Evolutionary conservation across 2,329 filamentous ascomycete species (phyloP).

Genomic region (Calcarisporium arbuscula): DNA sequence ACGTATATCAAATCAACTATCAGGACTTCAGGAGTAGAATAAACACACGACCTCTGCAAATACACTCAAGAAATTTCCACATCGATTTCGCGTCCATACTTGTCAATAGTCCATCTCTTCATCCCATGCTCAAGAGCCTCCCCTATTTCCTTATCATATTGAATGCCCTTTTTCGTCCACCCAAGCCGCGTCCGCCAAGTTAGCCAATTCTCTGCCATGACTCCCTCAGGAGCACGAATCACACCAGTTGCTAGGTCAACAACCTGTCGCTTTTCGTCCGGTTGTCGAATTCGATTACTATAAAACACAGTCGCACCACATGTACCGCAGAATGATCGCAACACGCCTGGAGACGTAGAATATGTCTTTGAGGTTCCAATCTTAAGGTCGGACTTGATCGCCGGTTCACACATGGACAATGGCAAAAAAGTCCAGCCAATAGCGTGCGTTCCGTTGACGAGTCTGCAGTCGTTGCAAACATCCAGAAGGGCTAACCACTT

Average conservation of each 20-base stretch:
- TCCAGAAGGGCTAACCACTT: conserved; percentile 40
- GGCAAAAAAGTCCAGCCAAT: conserved; percentile 38
- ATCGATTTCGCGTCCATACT: conserved; percentile 24
- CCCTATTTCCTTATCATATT: conserved; percentile 29
- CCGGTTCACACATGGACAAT: conserved; percentile 26
- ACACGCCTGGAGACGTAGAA: conserved; percentile 29
- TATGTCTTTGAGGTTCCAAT: conserved; percentile 39
- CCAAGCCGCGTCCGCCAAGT: conserved; percentile 35
- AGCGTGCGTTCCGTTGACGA: conserved; percentile 34
- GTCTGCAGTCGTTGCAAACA: conserved; percentile 37
- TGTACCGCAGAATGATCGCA: conserved; percentile 37
- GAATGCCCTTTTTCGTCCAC: conserved; percentile 25
- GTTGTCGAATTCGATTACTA: conserved; percentile 18
- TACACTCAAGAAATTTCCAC: conserved; percentile 21
- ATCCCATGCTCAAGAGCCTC: conserved; percentile 30
- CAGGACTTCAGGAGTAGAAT: too few species aligned
- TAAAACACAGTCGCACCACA: conserved; percentile 41
- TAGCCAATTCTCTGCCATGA: conserved; percentile 38
- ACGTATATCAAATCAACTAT: too few species aligned
- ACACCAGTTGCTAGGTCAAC: conserved; percentile 38
- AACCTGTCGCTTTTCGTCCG: conserved; percentile 24
- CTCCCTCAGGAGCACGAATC: conserved; percentile 36
- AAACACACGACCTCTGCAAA: too few species aligned
- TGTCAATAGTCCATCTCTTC: conserved; percentile 28
- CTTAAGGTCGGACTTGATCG: conserved; percentile 27